Conservation (phyloP, 2,329 filamentous ascomycete genomes). For the Aspergillus sp. region DNA sequence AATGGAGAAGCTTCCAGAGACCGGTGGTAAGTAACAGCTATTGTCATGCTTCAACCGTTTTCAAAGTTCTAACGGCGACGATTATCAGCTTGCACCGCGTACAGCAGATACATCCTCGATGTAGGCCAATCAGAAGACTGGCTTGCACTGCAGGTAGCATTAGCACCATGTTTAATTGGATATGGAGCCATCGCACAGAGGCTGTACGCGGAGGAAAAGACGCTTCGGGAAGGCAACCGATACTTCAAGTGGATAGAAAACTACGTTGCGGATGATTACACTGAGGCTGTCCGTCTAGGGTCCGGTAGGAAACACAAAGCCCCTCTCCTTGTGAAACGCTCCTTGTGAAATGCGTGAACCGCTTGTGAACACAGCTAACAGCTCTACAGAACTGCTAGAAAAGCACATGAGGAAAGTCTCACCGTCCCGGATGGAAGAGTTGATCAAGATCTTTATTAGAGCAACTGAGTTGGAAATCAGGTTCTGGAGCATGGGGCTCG, state of each 20-base stretch:
- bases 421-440: constrained; percentile 72
- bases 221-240: constrained; percentile 62
- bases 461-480: constrained; percentile 77
- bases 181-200: constrained; percentile 78
- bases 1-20: constrained; percentile 72
- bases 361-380: constrained; percentile 7
- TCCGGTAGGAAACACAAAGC: constrained; percentile 54
- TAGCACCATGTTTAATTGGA: constrained; percentile 86
- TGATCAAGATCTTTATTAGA: constrained; percentile 81
- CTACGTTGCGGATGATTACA: constrained; percentile 80
- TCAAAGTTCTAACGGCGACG: constrained; percentile 1
- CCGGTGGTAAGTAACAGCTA: constrained; percentile 56
- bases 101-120: constrained; percentile 84
- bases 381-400: constrained; percentile 67
- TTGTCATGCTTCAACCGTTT: not conserved
- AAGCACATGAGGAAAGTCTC: constrained; percentile 72
- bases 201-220: constrained; percentile 63
- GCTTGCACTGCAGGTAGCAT: constrained; percentile 78
- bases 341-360: not conserved
- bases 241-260: constrained; percentile 94
- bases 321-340: too few species aligned
- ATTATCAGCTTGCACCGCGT: constrained; percentile 68
- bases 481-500: constrained; percentile 71
- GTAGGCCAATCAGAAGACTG: constrained; percentile 85
- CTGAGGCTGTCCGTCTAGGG: constrained; percentile 68